Evolutionary conservation across 345 rosid species (phyloP).

Genomic region (Arabidopsis thaliana): DNA sequence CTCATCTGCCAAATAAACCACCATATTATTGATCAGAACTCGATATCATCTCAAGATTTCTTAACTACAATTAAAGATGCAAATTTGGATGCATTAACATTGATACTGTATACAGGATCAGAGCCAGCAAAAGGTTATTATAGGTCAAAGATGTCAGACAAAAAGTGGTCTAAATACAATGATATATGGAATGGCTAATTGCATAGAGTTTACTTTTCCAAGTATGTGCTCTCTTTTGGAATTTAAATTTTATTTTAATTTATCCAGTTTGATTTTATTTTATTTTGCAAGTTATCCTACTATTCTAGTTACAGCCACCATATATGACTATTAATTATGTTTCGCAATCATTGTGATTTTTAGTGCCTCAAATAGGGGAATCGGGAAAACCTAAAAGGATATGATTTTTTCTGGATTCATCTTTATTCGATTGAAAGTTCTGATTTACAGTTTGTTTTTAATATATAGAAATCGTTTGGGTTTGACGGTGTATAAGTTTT

Average conservation of each 20-base stretch:
- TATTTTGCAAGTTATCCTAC: background rate
- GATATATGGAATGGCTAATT: background rate
- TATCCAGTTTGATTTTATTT: background rate
- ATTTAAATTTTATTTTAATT: background rate
- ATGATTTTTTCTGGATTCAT: background rate
- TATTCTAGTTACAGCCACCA: background rate
- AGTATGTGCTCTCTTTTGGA: background rate
- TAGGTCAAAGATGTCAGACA: background rate
- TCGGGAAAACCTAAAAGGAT: background rate
- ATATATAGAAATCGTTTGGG: background rate
- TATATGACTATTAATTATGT: background rate
- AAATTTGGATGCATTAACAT: background rate
- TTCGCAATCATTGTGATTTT: background rate
- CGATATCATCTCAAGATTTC: background rate
- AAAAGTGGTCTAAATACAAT: background rate
- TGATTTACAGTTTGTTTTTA: background rate
- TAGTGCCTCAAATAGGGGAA: background rate
- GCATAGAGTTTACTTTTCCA: background rate
- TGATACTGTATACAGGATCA: background rate
- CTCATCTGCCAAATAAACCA: slow-evolving; percentile 45
- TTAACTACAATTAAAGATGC: background rate
- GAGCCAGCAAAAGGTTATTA: background rate
- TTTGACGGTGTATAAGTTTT: background rate
- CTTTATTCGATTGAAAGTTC: too few relatives aligned
- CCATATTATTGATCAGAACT: background rate